Conservation (phyloP, 257 asterid species). For the Ajuga chamaepitys region DNA sequence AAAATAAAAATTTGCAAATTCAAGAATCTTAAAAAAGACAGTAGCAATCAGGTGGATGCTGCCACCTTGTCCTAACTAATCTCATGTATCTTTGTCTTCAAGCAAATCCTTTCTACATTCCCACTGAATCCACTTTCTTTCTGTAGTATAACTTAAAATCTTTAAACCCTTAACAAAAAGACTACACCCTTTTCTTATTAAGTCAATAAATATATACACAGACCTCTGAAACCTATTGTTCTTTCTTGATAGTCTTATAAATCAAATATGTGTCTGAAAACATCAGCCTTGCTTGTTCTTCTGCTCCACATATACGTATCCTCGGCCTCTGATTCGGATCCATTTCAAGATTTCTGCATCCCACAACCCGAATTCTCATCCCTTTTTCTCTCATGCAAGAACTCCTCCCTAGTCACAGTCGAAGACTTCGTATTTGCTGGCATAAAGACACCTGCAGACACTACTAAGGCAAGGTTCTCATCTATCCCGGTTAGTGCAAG, state of each 20-base stretch:
- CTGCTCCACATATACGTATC: slow-evolving; percentile 18
- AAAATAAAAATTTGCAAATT: background rate
- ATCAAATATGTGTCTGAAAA: slow-evolving; percentile 25
- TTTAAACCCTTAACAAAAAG: background rate
- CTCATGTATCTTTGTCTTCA: slow-evolving; percentile 27
- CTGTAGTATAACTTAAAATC: too few species aligned
- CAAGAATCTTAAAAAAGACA: slow-evolving; percentile 10
- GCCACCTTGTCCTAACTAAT: slow-evolving; percentile 20
- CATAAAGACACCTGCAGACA: slow-evolving; percentile 34
- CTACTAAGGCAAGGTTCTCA: slow-evolving; percentile 46
- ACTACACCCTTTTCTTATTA: slow-evolving; percentile 6
- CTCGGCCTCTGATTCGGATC: slow-evolving; percentile 66
- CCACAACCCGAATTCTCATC: slow-evolving; percentile 50
- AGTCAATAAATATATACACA: slow-evolving; percentile 18
- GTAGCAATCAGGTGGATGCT: slow-evolving; percentile 9
- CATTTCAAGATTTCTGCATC: slow-evolving; percentile 64
- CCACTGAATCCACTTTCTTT: slow-evolving; percentile 9
- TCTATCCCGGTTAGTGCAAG: slow-evolving; percentile 48
- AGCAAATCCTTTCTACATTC: slow-evolving; percentile 26
- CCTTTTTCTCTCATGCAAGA: slow-evolving; percentile 57
- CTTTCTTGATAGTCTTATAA: background rate
- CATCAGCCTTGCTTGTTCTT: slow-evolving; percentile 16
- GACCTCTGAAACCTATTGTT: background rate
- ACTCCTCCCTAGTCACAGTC: slow-evolving; percentile 45
- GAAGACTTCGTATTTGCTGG: slow-evolving; percentile 61